These are phyloP conservation scores for Bodo saltans DNA, from an alignment of 78 protist genomes.

Conservation along the genomic window DNA sequence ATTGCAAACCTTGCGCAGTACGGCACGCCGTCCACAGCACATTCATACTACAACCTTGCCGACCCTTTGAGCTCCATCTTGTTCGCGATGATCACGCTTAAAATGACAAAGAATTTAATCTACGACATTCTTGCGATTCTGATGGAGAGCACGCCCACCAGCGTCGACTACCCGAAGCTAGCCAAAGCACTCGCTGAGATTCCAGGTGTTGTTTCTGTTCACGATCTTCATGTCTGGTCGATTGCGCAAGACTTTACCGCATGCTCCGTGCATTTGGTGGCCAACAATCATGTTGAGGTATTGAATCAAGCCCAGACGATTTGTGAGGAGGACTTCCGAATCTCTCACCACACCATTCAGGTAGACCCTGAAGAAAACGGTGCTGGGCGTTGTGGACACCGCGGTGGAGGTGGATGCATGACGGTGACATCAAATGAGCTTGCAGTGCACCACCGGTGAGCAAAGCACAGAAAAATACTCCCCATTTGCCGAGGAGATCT, in stretches of 20 bases:
- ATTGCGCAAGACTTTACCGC: constrained; percentile 52
- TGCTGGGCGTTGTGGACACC: constrained; percentile 1
- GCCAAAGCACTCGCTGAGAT: constrained; percentile 30
- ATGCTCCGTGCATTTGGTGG: constrained; percentile 45
- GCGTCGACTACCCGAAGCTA: constrained; percentile 21
- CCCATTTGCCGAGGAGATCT: no score
- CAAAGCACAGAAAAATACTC: no score
- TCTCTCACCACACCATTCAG: constrained; percentile 70
- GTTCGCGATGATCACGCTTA: constrained; percentile 60
- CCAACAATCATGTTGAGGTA: background rate
- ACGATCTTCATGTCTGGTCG: constrained; percentile 81
- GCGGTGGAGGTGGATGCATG: no score
- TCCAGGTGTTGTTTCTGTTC: constrained; percentile 52
- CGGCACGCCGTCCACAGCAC: background rate
- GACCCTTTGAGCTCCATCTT: constrained; percentile 72
- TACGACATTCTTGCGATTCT: constrained; percentile 43
- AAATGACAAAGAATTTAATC: constrained; percentile 43
- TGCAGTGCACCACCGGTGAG: no score
- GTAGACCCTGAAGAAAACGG: constrained; percentile 35
- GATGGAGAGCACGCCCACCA: constrained; percentile 57
- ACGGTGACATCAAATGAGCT: no score
- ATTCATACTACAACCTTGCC: constrained; percentile 54
- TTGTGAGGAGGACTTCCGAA: constrained; percentile 17
- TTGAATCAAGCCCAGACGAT: constrained; percentile 36
- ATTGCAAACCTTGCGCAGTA: background rate